These are phyloP conservation scores for Termitomyces sp. DNA, from an alignment of 768 basidiomycete genomes.

Conservation along the genomic window DNA sequence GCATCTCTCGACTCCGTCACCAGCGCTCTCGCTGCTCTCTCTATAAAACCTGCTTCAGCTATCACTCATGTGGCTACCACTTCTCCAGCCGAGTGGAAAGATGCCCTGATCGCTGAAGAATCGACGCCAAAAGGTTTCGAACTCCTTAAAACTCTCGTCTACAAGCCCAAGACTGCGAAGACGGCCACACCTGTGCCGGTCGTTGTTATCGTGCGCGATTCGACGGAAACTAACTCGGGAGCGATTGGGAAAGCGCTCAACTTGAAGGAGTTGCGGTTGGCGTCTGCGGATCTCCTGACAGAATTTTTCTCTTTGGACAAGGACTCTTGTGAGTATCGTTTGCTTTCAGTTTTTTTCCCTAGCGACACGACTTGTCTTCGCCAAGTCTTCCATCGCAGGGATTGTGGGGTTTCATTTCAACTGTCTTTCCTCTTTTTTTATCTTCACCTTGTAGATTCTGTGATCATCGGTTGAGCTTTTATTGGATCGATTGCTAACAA, in stretches of 20 bases:
- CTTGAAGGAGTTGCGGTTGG: conserved; percentile 84
- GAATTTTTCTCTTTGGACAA: conserved; percentile 84
- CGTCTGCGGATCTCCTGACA: conserved; percentile 77
- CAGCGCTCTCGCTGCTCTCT: conserved; percentile 42
- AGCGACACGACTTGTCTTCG: not conserved
- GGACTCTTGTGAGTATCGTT: conserved; percentile 63
- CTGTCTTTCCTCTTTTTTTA: not conserved
- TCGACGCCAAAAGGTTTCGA: conserved; percentile 56
- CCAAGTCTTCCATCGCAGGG: not conserved
- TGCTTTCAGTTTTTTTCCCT: not conserved
- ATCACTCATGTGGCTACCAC: conserved; percentile 56
- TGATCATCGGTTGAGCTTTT: not conserved
- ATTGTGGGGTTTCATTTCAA: not conserved
- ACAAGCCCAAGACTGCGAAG: conserved; percentile 97
- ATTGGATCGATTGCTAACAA: conserved; percentile 15
- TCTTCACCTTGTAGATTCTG: not conserved
- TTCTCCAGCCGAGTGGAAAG: conserved; percentile 75
- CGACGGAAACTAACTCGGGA: conserved; percentile 75
- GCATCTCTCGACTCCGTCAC: conserved; percentile 31
- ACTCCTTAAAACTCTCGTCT: conserved; percentile 83
- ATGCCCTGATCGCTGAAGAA: conserved; percentile 50
- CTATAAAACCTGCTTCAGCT: conserved; percentile 46
- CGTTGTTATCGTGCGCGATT: conserved; percentile 79
- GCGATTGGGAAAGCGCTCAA: conserved; percentile 74
- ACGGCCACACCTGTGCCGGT: conserved; percentile 78